Conservation (phyloP, 257 asterid species). For the Penstemon eatonii region DNA sequence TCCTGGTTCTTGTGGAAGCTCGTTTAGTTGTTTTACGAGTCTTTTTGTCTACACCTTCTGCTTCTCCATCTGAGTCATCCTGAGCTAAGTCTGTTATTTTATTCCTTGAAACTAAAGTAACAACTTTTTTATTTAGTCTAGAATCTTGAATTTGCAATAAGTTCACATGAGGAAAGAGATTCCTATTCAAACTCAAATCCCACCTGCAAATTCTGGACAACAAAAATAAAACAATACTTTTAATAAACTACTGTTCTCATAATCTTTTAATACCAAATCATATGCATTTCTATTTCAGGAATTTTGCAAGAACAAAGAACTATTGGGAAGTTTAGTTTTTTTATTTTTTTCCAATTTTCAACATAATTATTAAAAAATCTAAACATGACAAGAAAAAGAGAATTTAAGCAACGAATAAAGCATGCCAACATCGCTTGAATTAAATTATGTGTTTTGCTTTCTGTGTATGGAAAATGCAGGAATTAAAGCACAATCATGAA, state of each 20-base stretch:
- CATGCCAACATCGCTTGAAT: background rate
- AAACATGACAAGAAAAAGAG: background rate
- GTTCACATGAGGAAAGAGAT: conserved; percentile 37
- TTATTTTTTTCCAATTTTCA: background rate
- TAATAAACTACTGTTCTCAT: background rate
- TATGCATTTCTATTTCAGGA: background rate
- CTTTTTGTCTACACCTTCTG: conserved; percentile 46
- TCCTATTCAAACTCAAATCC: conserved; percentile 49
- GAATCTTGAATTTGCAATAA: conserved; percentile 44
- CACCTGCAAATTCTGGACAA: conserved; percentile 56
- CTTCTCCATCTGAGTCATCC: conserved; percentile 52
- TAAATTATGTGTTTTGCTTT: background rate
- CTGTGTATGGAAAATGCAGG: conserved; percentile 3
- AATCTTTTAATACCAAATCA: too few species aligned
- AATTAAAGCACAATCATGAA: conserved; percentile 10
- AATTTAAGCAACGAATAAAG: conserved; percentile 2
- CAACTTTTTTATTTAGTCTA: conserved; percentile 46
- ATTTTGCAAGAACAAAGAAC: conserved; percentile 4
- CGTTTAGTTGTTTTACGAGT: conserved; percentile 46
- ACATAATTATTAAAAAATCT: background rate
- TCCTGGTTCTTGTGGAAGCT: conserved; percentile 53
- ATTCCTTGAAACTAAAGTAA: conserved; percentile 51
- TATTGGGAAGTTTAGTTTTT: conserved; percentile 2
- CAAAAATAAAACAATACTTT: conserved; percentile 4
- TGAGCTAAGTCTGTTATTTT: conserved; percentile 39